These are phyloP conservation scores for Pythium folliculosum DNA, from an alignment of 352 stramenopile genomes.

Conservation along the genomic window DNA sequence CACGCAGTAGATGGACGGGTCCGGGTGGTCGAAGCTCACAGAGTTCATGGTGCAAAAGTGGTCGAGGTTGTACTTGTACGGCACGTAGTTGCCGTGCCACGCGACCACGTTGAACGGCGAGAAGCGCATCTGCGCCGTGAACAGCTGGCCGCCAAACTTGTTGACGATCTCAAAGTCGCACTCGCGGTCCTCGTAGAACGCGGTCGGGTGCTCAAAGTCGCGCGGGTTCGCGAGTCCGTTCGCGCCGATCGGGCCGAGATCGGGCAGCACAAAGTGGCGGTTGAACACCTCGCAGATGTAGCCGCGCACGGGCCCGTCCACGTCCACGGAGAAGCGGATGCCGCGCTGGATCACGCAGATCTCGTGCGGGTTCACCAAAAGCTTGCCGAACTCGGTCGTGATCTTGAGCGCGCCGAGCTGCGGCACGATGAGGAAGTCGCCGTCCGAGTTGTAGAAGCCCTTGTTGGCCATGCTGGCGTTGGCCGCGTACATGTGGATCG, in stretches of 20 bases:
- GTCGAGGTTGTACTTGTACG: constrained; percentile 97
- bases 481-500: constrained; percentile 93
- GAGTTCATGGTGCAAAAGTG: constrained; percentile 96
- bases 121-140: constrained; percentile 78
- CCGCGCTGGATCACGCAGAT: constrained; percentile 96
- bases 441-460: constrained; percentile 96
- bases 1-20: constrained; percentile 97
- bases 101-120: constrained; percentile 97
- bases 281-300: constrained; percentile 97
- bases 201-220: constrained; percentile 94
- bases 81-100: constrained; percentile 98
- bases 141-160: constrained; percentile 92
- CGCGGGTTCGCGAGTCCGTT: constrained; percentile 96
- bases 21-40: constrained; percentile 96
- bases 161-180: constrained; percentile 70
- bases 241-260: constrained; percentile 94
- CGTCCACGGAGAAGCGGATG: constrained; percentile 92
- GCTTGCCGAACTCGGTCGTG: constrained; percentile 92
- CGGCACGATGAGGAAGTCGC: constrained; percentile 96
- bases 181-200: constrained; percentile 89
- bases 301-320: constrained; percentile 84
- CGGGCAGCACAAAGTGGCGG: constrained; percentile 94
- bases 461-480: constrained; percentile 90
- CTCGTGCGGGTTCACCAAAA: constrained; percentile 86
- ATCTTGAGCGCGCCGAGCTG: constrained; percentile 91